Evolutionary conservation across 768 basidiomycete genomes (phyloP), one percentile per base, ranked within the genome.

Genomic region (Boletus vinaceobasis): DNA sequence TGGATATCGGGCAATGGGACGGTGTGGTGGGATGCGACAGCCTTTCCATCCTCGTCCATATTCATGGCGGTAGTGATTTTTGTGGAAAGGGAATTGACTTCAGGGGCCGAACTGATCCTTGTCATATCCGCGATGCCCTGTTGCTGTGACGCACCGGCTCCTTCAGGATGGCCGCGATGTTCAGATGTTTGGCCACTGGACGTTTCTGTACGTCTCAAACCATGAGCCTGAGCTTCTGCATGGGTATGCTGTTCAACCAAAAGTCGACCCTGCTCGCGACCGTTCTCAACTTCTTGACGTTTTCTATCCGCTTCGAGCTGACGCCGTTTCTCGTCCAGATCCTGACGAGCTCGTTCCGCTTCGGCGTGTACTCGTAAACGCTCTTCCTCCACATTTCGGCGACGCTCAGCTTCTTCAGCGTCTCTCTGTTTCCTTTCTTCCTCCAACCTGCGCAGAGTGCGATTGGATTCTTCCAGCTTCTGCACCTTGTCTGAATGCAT

Each of bases 121-220:
- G 61, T 52, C 7, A 65, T 62, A 43, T 74, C 68, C 8, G 62
- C 43, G 42, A 51, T 68, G 10, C 63, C 65, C 32, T 63, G 72
- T 39, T 61, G 66, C 55, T 73, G 74, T 15, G 21, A 50, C 7
- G 51, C 27, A 27, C 17, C 17, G 15, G 32, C 37, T 21, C 43
- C 49, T 47, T 47, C 43, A 2, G 45, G 15, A 48, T 35, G 43
- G 13, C 17, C 47, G 27, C n/a, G 31, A 23, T 58, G 43, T 29
- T 47, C 48, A 10, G 27, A n/a, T 29, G 26, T 50, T 35, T 50
- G 60, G 15, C n/a, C 31, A 26, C 27, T 33, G 9, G 29, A 26
- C n/a, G 33, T 31, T 43, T 50, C 50, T n/a, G 17, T 19, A n/a
- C 37, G 50, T 43, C 47, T 40, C 38, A 15, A 36, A 43, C 26